These are phyloP conservation scores for Trichoderma simmonsii DNA, from an alignment of 2,329 filamentous ascomycete genomes.

Conservation along the genomic window DNA sequence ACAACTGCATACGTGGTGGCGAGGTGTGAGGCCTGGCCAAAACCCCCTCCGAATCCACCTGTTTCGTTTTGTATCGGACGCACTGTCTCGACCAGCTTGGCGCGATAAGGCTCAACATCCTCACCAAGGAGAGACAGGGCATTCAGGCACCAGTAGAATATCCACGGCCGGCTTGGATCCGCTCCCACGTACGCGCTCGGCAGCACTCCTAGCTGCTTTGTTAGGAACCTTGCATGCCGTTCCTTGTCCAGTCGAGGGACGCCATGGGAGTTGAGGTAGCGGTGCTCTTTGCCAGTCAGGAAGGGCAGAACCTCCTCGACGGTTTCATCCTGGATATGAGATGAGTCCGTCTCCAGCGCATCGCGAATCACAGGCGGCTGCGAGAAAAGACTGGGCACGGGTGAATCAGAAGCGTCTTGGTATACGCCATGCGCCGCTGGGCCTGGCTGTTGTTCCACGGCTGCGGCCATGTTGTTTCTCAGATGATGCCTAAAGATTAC, in stretches of 20 bases:
- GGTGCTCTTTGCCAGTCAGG: conserved; percentile 54
- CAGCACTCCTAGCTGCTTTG: conserved; percentile 56
- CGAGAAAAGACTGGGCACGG: conserved; percentile 57
- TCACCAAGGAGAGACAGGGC: conserved; percentile 74
- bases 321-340: conserved; percentile 64
- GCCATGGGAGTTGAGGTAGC: conserved; percentile 64
- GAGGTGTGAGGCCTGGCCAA: conserved; percentile 83
- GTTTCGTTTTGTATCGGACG: conserved; percentile 74
- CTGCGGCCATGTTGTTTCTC: conserved; percentile 22
- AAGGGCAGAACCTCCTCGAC: conserved; percentile 66
- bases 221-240: conserved; percentile 61
- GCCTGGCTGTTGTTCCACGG: conserved; percentile 16
- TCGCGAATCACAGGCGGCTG: conserved; percentile 62
- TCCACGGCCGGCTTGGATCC: conserved; percentile 89
- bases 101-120: conserved; percentile 64
- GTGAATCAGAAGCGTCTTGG: conserved; percentile 10
- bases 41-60: conserved; percentile 92
- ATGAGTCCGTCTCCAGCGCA: conserved; percentile 63
- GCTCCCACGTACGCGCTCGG: conserved; percentile 68
- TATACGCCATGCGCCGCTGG: conserved; percentile 7
- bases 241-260: conserved; percentile 69
- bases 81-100: conserved; percentile 71
- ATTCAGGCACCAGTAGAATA: conserved; percentile 87
- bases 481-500: conserved; percentile 32
- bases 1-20: conserved; percentile 85